Base-by-base conservation (phyloP, 2,329 filamentous ascomycete genomes). In the Colletotrichum sp. region DNA sequence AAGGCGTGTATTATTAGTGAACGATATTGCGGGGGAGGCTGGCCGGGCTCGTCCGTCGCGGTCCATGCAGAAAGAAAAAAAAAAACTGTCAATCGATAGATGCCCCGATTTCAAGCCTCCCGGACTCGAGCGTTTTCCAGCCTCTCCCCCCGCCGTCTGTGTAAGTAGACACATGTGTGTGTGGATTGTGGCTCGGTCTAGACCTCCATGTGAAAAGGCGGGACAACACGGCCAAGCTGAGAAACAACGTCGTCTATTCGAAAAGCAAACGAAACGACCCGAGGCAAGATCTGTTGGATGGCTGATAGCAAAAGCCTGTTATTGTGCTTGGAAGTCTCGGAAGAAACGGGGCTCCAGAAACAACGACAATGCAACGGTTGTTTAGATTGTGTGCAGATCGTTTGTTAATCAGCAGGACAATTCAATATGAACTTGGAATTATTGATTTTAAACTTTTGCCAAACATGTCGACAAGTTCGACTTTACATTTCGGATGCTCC, bases 271-370 rank as follows among this genome's bases (percentile, higher is more conserved):
- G 69, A 62, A 62, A 67, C 60, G 7, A 44, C 34, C 71, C 71
- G 66, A 71, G 49, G 59, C 16, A 39, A 18, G 4, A 63, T 28
- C 16, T 32, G n/a, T 57, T n/a, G 21, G 44, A 65, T 70, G 55
- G 26, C 13, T 26, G 13, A 63, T 49, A 28, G n/a, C 60, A 21
- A 21, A 52, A 21, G 44, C 64, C 30, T 55, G 36, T 30, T 65
- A 30, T 32, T 62, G 57, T 13, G n/a, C 36, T 24, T 34, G 68
- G 36, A 64, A 21, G 68, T 75, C 60, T 71, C 72, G 69, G 68
- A 67, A 75, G 62, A 67, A 75, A 66, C 52, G 68, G 68, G 70
- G 26, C 34, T 21, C 34, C 60, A 70, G 52, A 71, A 75, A 66
- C 60, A 32, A 68, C 13, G 44, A 68, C 63, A 76, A 72, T 57